Conservation (phyloP, 805 yeast species). For the Cyberlindnera subsufficiens region DNA sequence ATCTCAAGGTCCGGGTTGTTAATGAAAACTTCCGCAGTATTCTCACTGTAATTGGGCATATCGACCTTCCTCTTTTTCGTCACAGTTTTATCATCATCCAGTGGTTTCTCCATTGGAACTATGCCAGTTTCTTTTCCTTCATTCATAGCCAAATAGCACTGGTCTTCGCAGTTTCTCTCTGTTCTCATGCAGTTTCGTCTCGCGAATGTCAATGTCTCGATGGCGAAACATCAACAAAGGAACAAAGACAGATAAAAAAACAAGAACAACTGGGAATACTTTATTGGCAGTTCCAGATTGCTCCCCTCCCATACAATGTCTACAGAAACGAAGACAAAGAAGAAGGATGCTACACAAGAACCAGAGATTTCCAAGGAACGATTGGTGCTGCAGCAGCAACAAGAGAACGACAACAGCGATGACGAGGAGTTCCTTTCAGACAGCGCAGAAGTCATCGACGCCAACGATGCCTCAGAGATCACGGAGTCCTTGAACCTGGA, state of each 20-base stretch:
- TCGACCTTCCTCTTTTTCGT: background rate
- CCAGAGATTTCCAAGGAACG: slow-evolving; percentile 4
- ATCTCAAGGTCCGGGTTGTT: background rate
- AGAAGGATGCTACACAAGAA: slow-evolving; percentile 3
- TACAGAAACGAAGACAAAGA: background rate
- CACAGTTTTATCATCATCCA: too few relatives aligned
- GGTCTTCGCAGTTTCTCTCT: too few relatives aligned
- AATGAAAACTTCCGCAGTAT: background rate
- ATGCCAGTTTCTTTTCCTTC: background rate
- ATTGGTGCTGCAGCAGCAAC: slow-evolving; percentile 19
- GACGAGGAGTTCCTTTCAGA: slow-evolving; percentile 37
- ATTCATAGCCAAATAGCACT: background rate
- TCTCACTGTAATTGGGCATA: background rate
- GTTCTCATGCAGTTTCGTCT: background rate
- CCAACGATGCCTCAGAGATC: slow-evolving; percentile 40
- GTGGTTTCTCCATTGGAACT: background rate
- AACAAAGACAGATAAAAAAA: background rate
- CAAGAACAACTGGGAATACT: background rate
- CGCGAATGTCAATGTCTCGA: background rate
- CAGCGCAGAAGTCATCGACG: slow-evolving; percentile 38
- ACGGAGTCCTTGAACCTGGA: slow-evolving; percentile 74
- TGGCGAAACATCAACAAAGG: background rate
- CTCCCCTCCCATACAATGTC: background rate
- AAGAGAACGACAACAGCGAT: slow-evolving; percentile 26
- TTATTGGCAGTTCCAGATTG: background rate